A percentile compares a stretch with the other conserved stretches of the same genome.
Evolutionary conservation across 805 yeast species (phyloP).

Genomic region (Wickerhamiella qilinensis): DNA sequence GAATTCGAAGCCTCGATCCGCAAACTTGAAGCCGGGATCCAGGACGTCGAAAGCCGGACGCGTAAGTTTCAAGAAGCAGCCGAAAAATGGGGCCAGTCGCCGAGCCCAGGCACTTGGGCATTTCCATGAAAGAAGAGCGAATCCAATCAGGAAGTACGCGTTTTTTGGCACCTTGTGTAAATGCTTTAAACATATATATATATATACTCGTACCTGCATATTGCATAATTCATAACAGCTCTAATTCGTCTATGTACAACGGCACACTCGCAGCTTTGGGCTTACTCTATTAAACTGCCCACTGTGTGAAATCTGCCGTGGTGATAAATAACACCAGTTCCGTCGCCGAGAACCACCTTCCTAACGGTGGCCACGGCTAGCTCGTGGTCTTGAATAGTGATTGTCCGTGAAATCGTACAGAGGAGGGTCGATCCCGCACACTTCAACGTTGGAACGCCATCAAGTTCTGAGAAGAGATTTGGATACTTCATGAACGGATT

Average conservation of each 20-base stretch:
- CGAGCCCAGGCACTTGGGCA: too few species aligned
- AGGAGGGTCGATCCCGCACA: conserved; percentile 16
- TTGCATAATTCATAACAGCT: too few species aligned
- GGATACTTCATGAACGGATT: conserved; percentile 21
- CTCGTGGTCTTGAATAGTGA: conserved; percentile 67
- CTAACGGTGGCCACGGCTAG: conserved; percentile 71
- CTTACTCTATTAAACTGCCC: neutral
- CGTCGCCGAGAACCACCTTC: neutral
- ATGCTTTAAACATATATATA: too few species aligned
- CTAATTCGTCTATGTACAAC: too few species aligned
- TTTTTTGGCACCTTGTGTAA: too few species aligned
- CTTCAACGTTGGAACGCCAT: conserved; percentile 17
- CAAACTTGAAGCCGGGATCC: conserved; percentile 5
- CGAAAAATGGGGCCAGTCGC: neutral
- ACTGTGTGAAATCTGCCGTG: neutral
- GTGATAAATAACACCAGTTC: conserved; percentile 1
- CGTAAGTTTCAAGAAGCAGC: conserved; percentile 2
- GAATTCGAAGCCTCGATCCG: conserved; percentile 7
- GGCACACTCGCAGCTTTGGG: too few species aligned
- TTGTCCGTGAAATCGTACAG: conserved; percentile 14
- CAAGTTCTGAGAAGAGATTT: conserved; percentile 7
- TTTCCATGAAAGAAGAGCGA: too few species aligned
- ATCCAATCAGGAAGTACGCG: too few species aligned
- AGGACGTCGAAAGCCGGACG: conserved; percentile 5
- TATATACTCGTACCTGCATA: too few species aligned